Conservation (phyloP, 345 rosid genomes). For the Hypericum perforatum region DNA sequence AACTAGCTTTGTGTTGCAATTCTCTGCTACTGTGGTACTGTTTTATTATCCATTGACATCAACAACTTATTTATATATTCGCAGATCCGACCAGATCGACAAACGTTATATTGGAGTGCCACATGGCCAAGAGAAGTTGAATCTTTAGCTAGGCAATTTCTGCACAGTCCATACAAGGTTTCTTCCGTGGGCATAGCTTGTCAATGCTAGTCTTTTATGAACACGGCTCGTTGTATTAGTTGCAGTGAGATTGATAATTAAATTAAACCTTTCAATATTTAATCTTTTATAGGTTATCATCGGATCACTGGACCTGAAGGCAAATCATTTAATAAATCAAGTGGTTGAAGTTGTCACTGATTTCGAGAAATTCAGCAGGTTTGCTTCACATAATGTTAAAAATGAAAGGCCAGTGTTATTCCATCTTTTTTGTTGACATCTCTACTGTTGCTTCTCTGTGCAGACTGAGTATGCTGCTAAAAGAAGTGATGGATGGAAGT, state of each 20-base stretch:
- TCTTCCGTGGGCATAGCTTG: not conserved
- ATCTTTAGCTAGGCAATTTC: constrained; percentile 77
- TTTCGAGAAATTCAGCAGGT: constrained; percentile 83
- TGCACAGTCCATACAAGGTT: constrained; percentile 84
- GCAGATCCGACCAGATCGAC: constrained; percentile 98
- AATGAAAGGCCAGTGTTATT: constrained; percentile 5
- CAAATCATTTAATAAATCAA: constrained; percentile 88
- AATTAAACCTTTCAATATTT: constrained; percentile 10
- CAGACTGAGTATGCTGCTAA: constrained; percentile 70
- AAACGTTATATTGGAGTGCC: constrained; percentile 96
- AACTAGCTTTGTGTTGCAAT: too few relatives aligned
- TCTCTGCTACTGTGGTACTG: too few relatives aligned
- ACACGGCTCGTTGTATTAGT: not conserved
- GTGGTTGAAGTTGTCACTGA: constrained; percentile 74
- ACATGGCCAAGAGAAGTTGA: constrained; percentile 98
- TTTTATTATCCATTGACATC: too few relatives aligned
- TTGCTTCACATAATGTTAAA: constrained; percentile 19
- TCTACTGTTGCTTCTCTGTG: constrained; percentile 9
- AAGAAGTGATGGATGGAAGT: constrained; percentile 76
- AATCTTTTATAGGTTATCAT: constrained; percentile 49
- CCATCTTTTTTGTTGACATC: constrained; percentile 1
- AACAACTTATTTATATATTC: constrained; percentile 1
- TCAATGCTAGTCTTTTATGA: constrained; percentile 2
- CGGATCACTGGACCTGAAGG: constrained; percentile 78
- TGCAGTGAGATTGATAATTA: not conserved